Evolutionary conservation across 306 rosid genomes (phyloP).

Genomic region (Malus domestica): DNA sequence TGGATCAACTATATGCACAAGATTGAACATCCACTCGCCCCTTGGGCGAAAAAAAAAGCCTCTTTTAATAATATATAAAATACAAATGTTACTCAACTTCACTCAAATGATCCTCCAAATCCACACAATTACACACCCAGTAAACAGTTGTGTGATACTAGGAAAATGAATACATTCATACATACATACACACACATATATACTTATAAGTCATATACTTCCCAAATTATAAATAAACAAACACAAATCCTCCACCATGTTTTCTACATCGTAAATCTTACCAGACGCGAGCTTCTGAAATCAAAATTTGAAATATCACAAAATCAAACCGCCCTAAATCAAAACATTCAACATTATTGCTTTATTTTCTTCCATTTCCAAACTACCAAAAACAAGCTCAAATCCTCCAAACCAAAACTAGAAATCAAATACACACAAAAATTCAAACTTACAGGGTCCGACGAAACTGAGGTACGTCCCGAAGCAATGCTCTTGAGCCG

Average conservation of each 20-base stretch:
- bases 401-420: not conserved
- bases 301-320: not conserved
- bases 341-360: not conserved
- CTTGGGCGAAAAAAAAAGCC: not conserved
- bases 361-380: not conserved
- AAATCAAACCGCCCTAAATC: not conserved
- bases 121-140: not conserved
- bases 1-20: not conserved
- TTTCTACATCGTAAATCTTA: not conserved
- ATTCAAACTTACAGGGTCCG: conserved; percentile 69
- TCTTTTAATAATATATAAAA: not conserved
- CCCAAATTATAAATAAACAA: not conserved
- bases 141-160: too few species aligned
- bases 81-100: not conserved
- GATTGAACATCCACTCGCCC: not conserved
- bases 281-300: not conserved
- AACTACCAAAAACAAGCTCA: conserved; percentile 9
- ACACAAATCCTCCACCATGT: not conserved
- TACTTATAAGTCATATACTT: not conserved
- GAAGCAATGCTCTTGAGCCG: conserved; percentile 97
- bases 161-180: too few species aligned
- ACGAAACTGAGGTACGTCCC: conserved; percentile 80
- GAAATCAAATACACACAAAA: not conserved
- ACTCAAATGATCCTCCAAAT: not conserved
- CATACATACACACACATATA: not conserved